Evolutionary conservation across 1,284 basidiomycete genomes (phyloP).

Genomic region (Ganoderma boninense): DNA sequence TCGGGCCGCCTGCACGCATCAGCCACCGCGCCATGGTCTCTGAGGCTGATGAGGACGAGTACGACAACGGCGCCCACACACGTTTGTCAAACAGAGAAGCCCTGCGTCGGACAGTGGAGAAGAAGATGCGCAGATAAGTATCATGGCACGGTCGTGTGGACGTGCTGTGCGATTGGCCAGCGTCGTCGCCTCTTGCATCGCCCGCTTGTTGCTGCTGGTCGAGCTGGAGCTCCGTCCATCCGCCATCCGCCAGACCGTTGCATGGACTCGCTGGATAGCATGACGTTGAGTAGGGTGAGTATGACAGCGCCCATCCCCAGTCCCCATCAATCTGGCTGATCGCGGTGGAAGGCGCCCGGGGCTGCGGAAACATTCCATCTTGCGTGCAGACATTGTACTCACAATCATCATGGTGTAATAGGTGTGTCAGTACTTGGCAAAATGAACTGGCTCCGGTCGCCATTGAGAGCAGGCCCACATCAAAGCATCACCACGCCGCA

Average conservation of each 20-base stretch:
- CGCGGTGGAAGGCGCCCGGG: no score
- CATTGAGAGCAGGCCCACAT: not conserved
- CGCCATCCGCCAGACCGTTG: not conserved
- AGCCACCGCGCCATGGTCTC: not conserved
- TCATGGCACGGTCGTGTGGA: no score
- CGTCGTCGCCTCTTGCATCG: not conserved
- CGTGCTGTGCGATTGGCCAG: not conserved
- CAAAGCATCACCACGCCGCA: not conserved
- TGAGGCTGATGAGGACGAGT: not conserved
- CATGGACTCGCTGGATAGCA: not conserved
- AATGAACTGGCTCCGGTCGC: no score
- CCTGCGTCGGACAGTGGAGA: not conserved
- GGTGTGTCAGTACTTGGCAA: not conserved
- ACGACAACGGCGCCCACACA: not conserved
- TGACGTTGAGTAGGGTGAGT: not conserved
- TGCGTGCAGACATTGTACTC: not conserved
- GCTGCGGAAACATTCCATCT: not conserved
- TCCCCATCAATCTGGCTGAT: not conserved
- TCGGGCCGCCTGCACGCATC: not conserved
- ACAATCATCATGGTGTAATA: not conserved
- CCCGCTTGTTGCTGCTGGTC: not conserved
- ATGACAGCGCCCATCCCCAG: not conserved
- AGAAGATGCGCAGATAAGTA: not conserved
- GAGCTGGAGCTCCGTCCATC: not conserved
- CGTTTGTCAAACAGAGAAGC: not conserved